Conservation (phyloP, 225 moss, liverwort and hornwort species). For the Climacium dendroides region DNA sequence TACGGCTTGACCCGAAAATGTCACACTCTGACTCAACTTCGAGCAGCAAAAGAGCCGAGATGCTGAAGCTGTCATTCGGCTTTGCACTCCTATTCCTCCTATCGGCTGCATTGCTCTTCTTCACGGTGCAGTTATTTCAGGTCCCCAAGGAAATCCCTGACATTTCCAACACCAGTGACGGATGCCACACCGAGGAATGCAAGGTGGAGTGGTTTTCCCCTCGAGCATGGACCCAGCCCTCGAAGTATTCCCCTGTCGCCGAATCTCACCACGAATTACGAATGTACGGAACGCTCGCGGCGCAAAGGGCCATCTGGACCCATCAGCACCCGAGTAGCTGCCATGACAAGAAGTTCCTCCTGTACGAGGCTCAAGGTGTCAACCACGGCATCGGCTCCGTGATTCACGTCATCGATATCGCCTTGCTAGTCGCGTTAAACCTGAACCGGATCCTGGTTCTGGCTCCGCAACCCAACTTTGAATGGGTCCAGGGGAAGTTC, state of each 20-base stretch:
- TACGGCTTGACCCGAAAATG: neutral
- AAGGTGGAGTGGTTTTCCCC: neutral
- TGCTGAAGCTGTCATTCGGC: neutral
- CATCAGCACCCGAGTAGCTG: slow-evolving; percentile 17
- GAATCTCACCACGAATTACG: neutral
- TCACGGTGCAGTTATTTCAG: neutral
- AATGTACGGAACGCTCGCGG: neutral
- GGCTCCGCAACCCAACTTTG: neutral
- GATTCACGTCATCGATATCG: neutral
- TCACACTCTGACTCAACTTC: neutral
- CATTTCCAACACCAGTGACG: neutral
- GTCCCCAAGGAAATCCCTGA: neutral
- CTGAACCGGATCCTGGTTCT: slow-evolving; percentile 5
- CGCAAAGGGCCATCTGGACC: neutral
- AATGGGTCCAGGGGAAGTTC: neutral
- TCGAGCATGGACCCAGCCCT: neutral
- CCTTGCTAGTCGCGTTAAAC: neutral
- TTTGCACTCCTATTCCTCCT: neutral
- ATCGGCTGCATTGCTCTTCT: neutral
- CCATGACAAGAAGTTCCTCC: slow-evolving; percentile 1
- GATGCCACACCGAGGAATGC: neutral
- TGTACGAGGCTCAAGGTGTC: neutral
- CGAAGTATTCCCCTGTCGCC: neutral
- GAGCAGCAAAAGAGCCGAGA: neutral
- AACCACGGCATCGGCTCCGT: slow-evolving; percentile 7